Percentiles rank a stretch among this genome's conserved stretches.
These are phyloP conservation scores for Radiomyces spectabilis DNA, from an alignment of 192 early-diverging fungal species.

Conservation along the genomic window DNA sequence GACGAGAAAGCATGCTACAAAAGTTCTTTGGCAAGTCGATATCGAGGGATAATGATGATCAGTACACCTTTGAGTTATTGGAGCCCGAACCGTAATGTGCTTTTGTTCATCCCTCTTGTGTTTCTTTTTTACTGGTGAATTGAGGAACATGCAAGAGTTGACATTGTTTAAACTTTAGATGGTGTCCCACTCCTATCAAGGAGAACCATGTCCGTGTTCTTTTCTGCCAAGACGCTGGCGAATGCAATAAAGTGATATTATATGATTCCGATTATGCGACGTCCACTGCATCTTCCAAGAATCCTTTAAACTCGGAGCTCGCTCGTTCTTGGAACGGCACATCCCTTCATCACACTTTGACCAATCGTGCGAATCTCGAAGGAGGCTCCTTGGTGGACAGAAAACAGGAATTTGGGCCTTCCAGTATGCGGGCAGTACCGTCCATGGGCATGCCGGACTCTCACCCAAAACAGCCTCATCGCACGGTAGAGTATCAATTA, in stretches of 20 bases:
- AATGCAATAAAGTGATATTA: slow-evolving; percentile 35
- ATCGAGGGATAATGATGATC: too few species aligned
- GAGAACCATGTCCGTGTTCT: slow-evolving; percentile 38
- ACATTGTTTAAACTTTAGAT: slow-evolving; percentile 17
- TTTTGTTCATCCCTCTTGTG: too few species aligned
- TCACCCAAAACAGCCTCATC: neutral
- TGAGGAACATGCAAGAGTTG: too few species aligned
- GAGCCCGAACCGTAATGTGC: too few species aligned
- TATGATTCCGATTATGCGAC: slow-evolving; percentile 33
- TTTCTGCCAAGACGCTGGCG: slow-evolving; percentile 41
- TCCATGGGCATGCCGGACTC: slow-evolving; percentile 5
- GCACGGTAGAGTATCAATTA: slow-evolving; percentile 1
- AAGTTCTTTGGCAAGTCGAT: too few species aligned
- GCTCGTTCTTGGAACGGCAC: slow-evolving; percentile 28
- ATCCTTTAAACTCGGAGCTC: slow-evolving; percentile 17
- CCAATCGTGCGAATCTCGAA: slow-evolving; percentile 9
- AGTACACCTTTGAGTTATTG: too few species aligned
- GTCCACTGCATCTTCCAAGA: slow-evolving; percentile 13
- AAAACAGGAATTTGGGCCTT: slow-evolving; percentile 15
- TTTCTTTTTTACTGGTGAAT: too few species aligned
- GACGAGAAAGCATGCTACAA: too few species aligned
- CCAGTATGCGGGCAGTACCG: slow-evolving; percentile 8
- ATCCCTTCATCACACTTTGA: slow-evolving; percentile 19
- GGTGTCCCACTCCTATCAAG: slow-evolving; percentile 30
- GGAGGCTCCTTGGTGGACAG: slow-evolving; percentile 10